These are phyloP conservation scores for Crithidia bombi DNA, from an alignment of 208 protist species.

Conservation along the genomic window DNA sequence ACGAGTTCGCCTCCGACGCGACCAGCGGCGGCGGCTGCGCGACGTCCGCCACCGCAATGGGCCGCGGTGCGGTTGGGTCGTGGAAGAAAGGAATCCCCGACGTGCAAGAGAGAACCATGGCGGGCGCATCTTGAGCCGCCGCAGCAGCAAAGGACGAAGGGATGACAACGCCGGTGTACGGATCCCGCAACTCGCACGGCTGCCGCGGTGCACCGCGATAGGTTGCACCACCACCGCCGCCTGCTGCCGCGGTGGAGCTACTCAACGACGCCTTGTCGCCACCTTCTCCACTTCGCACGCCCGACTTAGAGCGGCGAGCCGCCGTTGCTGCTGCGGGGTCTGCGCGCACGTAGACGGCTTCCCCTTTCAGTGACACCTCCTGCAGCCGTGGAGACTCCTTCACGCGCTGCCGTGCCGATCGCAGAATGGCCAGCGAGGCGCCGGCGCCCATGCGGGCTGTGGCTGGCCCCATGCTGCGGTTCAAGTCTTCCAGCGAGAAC, in stretches of 20 bases:
- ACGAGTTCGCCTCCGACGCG: slow-evolving; percentile 1
- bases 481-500: slow-evolving; percentile 23
- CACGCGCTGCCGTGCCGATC: slow-evolving; percentile 21
- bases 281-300: not conserved
- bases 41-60: slow-evolving; percentile 12
- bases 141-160: not conserved
- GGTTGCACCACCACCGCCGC: not conserved
- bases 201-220: not conserved
- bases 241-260: not conserved
- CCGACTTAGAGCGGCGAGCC: not conserved
- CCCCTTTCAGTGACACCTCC: slow-evolving; percentile 12
- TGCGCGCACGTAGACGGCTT: slow-evolving; percentile 34
- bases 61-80: slow-evolving; percentile 26
- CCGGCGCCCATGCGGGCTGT: slow-evolving; percentile 14
- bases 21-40: slow-evolving; percentile 2
- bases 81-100: slow-evolving; percentile 33
- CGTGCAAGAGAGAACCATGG: slow-evolving; percentile 14
- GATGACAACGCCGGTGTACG: slow-evolving; percentile 26
- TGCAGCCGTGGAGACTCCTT: slow-evolving; percentile 24
- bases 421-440: slow-evolving; percentile 12
- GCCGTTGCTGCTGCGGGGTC: slow-evolving; percentile 3
- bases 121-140: not conserved
- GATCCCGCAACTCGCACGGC: slow-evolving; percentile 14
- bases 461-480: slow-evolving; percentile 11
- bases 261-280: not conserved